Conservation (phyloP, 495 filamentous ascomycete genomes). For the Bryoglossum gracile region DNA sequence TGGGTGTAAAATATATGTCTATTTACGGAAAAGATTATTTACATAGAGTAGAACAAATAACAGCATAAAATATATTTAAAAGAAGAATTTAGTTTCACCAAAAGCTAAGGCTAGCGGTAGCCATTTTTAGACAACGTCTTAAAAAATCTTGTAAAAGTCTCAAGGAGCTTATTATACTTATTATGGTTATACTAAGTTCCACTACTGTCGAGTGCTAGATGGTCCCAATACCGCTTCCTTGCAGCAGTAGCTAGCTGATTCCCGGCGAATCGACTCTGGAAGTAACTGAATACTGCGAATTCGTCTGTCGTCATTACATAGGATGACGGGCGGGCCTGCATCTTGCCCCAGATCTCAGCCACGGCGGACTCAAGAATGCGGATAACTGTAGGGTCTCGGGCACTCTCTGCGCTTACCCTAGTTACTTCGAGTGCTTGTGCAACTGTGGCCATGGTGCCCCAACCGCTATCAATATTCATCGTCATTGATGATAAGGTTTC, state of each 20-base stretch:
- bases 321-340: conserved; percentile 48
- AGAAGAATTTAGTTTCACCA: conserved; percentile 10
- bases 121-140: conserved; percentile 8
- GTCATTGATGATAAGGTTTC: too few species aligned
- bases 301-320: conserved; percentile 65
- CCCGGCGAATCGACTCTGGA: conserved; percentile 49
- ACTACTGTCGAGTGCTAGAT: too few species aligned
- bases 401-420: conserved; percentile 52
- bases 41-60: conserved; percentile 2
- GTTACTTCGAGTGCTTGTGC: conserved; percentile 60
- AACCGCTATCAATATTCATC: conserved; percentile 2
- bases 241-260: conserved; percentile 35
- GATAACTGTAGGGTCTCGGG: conserved; percentile 42
- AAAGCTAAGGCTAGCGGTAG: conserved; percentile 4
- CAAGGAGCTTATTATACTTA: conserved; percentile 4
- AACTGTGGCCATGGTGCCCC: conserved; percentile 23
- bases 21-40: conserved; percentile 4
- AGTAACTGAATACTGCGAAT: conserved; percentile 75
- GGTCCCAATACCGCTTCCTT: conserved; percentile 44
- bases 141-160: conserved; percentile 10
- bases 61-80: conserved; percentile 6
- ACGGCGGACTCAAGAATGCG: conserved; percentile 50
- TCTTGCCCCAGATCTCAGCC: conserved; percentile 51
- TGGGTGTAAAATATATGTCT: conserved; percentile 6
- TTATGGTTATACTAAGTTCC: conserved; percentile 2